Evolutionary conservation across 2,329 filamentous ascomycete genomes (phyloP), one percentile per base, ranked within the genome.

Genomic region (Colletotrichum navitas): DNA sequence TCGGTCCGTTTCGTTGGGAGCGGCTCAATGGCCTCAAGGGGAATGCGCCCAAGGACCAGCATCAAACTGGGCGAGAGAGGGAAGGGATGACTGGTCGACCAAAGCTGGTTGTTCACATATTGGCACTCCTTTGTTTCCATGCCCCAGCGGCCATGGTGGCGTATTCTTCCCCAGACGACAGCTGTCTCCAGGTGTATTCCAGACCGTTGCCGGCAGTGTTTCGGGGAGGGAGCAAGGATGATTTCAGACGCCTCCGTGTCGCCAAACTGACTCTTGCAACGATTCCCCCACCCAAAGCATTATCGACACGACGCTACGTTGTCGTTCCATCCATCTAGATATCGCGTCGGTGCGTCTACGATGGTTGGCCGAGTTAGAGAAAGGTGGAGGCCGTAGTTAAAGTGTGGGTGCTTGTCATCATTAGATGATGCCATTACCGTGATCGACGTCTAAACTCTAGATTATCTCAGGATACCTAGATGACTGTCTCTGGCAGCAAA

Each of bases 251-350:
- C 47, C 52, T 66, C 62, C 41, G 56, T 72, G 61, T 72, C 49
- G 51, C 70, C 60, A 66, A 66, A 41, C 52, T 71, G 68, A 68
- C 65, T 71, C 65, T 71, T 71, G 55, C 65, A 52, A 52, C 32
- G 47, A 62, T 49, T 54, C 32, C 29, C 55, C 41, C 54, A 21
- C n/a, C 51, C 51, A 58, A 26, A n/a, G 58, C 68, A 52, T 54
- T 26, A 43, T 41, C 49, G 45, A 18, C 32, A 29, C 51, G 36
- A 32, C n/a, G 47, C 26, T 49, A 43, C 24, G 26, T 62, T 62
- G 55, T 72, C 66, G 49, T 41, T 45, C 21, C 54, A 66, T 65
- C 54, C 36, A 65, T 66, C 34, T 55, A 26, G 34, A 62, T 51
- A 7, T 39, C 29, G 32, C 56, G 24, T 34, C n/a, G 26, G 34